Evolutionary conservation across 192 early-diverging fungal species (phyloP), one percentile per base, ranked within the genome.

Genomic region (Backusella luteola): DNA sequence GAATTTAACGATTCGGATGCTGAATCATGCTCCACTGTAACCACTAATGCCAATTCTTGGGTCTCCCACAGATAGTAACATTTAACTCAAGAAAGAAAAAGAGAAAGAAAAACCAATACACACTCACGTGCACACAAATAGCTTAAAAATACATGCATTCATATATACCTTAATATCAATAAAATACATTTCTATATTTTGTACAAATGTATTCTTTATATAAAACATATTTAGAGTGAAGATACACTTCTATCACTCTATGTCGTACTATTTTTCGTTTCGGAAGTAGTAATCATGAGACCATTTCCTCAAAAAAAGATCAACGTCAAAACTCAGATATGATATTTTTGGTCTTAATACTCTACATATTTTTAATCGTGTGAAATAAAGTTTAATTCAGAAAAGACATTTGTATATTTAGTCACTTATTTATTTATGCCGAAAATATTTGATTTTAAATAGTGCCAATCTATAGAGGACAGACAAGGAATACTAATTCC

Each of bases 1-100:
- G 73, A 74, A 63, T 66, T 74, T 12, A 66, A 66, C 17, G 73
- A 74, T 21, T 38, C 71, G 3, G 68, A 69, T 26, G 21, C 68
- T 21, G 68, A 69, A 26, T 41, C 35, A 4, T 63, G 56, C 56
- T 26, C 21, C n/a, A 63, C 56, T 63, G 56, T 63, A 63, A 63
- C 56, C 23, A 63, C 56, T 29, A 26, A 63, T 29, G 68, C 34
- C 19, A 35, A 69, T 23, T 69, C 68, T 69, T 69, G 68, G 68
- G 68, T 69, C 36, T 69, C 68, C 4, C 56, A 63, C 26, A 63
- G 21, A 5, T 9, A 29, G 4, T 29, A 29, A 63, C 29, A 63
- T n/a, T n/a, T 59, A 59, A 63, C 11, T 63, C 56, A 63, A 63
- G 53, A 26, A 59, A 63, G 14, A 12, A 14, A 59, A 59, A 59